phyloP scores from a whole-genome alignment of 441 rosid genomes.

The Aquilaria agallochum region DNA sequence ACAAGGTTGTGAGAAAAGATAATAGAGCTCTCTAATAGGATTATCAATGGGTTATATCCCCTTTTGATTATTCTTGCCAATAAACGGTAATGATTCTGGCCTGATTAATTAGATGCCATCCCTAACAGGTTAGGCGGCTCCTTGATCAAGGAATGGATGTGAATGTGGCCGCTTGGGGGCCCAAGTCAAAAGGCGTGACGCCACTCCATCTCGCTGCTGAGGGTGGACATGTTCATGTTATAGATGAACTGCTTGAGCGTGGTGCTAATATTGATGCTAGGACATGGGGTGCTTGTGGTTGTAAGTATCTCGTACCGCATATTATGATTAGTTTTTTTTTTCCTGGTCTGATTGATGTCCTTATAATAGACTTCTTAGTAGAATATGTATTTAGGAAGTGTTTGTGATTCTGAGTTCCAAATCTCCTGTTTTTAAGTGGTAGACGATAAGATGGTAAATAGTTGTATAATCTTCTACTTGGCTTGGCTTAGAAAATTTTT shows the following conservation, averaged over 20 bases:
- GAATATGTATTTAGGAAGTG: too few relatives aligned
- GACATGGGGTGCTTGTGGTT: slow-evolving; percentile 87
- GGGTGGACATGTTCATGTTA: slow-evolving; percentile 80
- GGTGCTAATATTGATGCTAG: slow-evolving; percentile 92
- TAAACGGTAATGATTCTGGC: too few relatives aligned
- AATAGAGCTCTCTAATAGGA: too few relatives aligned
- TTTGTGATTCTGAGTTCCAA: too few relatives aligned
- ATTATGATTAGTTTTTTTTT: neutral
- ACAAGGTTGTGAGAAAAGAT: too few relatives aligned
- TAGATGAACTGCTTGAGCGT: slow-evolving; percentile 84
- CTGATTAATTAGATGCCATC: too few relatives aligned
- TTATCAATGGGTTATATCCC: neutral
- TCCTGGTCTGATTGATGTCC: too few relatives aligned
- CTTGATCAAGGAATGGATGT: slow-evolving; percentile 78
- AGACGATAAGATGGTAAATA: too few relatives aligned
- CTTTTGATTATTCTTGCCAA: neutral
- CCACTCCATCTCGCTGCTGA: slow-evolving; percentile 96
- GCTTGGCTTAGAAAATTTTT: neutral
- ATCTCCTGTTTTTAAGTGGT: too few relatives aligned
- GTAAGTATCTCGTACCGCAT: slow-evolving; percentile 31
- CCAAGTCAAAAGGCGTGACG: slow-evolving; percentile 75
- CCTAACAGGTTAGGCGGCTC: slow-evolving; percentile 52
- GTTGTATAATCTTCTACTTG: neutral
- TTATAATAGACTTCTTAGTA: too few relatives aligned
- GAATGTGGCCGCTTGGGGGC: slow-evolving; percentile 76